A percentile compares a stretch with the other conserved stretches of the same genome.
These are phyloP conservation scores for Hypericum perforatum DNA, from an alignment of 345 rosid genomes.

Conservation along the genomic window DNA sequence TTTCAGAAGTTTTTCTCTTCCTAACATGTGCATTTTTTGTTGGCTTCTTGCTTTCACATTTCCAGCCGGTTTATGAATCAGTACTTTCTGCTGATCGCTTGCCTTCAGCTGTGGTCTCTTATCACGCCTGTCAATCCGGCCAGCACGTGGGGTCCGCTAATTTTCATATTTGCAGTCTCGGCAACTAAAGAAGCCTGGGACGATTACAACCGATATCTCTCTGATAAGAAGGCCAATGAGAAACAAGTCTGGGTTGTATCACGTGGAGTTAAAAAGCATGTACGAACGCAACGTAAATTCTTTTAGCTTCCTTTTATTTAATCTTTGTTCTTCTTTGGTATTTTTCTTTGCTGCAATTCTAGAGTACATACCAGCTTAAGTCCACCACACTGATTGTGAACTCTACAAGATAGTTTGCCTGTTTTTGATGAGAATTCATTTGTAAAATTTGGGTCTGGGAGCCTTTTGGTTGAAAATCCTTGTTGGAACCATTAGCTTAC, in stretches of 20 bases:
- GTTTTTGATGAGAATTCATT: too few species aligned
- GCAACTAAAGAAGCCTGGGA: conserved; percentile 99
- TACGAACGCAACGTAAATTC: conserved; percentile 16
- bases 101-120: conserved; percentile 99
- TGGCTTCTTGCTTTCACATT: conserved; percentile 1
- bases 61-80: conserved; percentile 99
- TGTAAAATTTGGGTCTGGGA: too few species aligned
- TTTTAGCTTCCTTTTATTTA: too few species aligned
- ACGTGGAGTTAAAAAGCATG: conserved; percentile 72
- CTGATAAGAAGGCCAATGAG: conserved; percentile 97
- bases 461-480: too few species aligned
- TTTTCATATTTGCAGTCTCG: conserved; percentile 89
- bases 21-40: too few species aligned
- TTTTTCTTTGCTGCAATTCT: too few species aligned
- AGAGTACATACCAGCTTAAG: too few species aligned
- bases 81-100: conserved; percentile 95
- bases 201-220: conserved; percentile 89
- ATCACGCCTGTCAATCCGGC: conserved; percentile 99
- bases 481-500: too few species aligned
- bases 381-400: too few species aligned
- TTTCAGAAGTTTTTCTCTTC: too few species aligned
- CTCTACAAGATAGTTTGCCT: too few species aligned
- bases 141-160: conserved; percentile 97
- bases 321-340: too few species aligned
- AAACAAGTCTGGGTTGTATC: conserved; percentile 89